Base-by-base conservation (phyloP, 1,284 basidiomycete genomes). In the Anthracocystis walkeri region DNA sequence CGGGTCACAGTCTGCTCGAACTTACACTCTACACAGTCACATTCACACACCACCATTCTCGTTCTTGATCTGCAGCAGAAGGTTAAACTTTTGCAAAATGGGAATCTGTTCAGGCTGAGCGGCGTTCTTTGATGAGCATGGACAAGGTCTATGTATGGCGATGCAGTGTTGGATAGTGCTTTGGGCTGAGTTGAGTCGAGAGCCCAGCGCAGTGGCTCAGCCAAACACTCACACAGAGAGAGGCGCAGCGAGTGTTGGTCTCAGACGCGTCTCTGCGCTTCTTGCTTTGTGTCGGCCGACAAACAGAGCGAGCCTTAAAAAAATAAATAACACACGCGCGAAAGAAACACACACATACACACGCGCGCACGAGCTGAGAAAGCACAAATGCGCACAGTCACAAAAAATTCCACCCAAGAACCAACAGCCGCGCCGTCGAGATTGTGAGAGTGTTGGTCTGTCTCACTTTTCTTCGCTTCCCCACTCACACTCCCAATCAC, bases 271-370 rank as follows among this genome's bases (percentile, higher is more conserved):
- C 55, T 29, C 11, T 3, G 21, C 12, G 42, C 52, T n/a, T 5
- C 44, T 27, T 8, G 29, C 29, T 29, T 29, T 45, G 65, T 58
- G 44, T 53, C 65, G 65, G 59, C 65, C 65, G 65, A 45, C 27
- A 58, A 48, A 38, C 33, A 33, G 11, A 8, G 6, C 33, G 11
- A 33, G 33, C 11, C 33, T 33, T n/a, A 25, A 16, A 45, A 20
- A 44, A 16, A n/a, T n/a, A n/a, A 21, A 21, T 25, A 54, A 60
- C 48, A 62, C 59, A 58, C 35, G 14, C 12, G 29, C 29, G 29
- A 65, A 65, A 27, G 23, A 14, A 45, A 11, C 23, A 48, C 25
- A 35, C 8, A 35, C 7, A 11, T 12, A 35, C 33, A 10, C 33
- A 35, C 33, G 11, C 35, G 35, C 35, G 12, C 29, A 38, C 35